Base-by-base conservation (phyloP, 176 grass and related monocot species). In the Calamus simplicifolius region DNA sequence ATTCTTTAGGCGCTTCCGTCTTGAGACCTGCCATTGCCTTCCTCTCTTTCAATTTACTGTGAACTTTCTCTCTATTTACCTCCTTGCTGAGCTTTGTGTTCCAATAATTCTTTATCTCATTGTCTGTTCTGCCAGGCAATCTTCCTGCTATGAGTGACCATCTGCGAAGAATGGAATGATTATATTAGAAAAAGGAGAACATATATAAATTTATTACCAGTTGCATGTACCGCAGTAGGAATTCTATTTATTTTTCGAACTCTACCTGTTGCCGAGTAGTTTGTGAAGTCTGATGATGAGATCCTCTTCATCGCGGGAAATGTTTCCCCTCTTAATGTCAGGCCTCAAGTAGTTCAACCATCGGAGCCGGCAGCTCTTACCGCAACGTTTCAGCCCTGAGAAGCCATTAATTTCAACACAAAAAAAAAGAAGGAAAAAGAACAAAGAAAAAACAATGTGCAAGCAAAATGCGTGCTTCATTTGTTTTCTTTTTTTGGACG, bases 201-300 rank as follows among this genome's bases (percentile, higher is more conserved):
- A 19, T 3, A 3, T 17, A 26, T 25, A 18, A 64, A 43, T 43
- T 12, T 7, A 43, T 43, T 10, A 38, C 35, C 0, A 38, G 7
- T 12, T 12, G n/a, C n/a, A n/a, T n/a, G 8, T 10, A 38, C 1
- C 35, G 7, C 5, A 7, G 30, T 7, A 35, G 30, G 31, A 5
- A 35, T 43, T 43, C 35, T 43, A 43, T 43, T 43, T 43, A 43
- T 43, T 43, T 43, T 43, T 43, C 8, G 12, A 51, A 19, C 10
- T 25, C 14, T 48, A 64, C 61, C 48, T 50, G 48, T 64, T 64
- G 14, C 61, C 61, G 5, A 64, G 21, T 14, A 64, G 61, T 15
- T 64, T 64, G 4, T 64, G 61, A 27, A 64, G 61, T 16, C 61
- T 64, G 35, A 64, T 64, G 61, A 64, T 64, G 61, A 64, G 61